Evolutionary conservation across 2,329 filamentous ascomycete species (phyloP).

Genomic region (Neonectria faginata): DNA sequence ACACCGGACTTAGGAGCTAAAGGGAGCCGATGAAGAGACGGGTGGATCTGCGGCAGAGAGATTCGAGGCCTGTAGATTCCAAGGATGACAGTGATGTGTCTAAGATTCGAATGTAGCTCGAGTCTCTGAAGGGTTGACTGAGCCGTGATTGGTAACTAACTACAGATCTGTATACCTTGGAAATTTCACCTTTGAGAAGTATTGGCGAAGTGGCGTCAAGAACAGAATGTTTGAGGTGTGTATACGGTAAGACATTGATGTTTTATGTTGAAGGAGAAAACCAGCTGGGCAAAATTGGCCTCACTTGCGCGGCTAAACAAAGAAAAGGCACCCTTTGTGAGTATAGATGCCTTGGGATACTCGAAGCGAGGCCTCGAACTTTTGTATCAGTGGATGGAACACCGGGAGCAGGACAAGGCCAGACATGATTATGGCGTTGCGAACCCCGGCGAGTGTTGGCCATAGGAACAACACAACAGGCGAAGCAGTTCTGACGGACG

Average conservation of each 20-base stretch:
- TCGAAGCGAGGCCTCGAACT: neutral
- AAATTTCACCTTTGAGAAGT: neutral
- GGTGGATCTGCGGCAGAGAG: neutral
- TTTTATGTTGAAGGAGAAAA: neutral
- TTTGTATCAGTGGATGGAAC: neutral
- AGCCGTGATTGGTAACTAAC: neutral
- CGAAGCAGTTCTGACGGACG: neutral
- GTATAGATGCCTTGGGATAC: neutral
- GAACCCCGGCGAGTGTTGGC: neutral
- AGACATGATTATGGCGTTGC: neutral
- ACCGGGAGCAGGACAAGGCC: neutral
- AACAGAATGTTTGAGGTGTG: no score
- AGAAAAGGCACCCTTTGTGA: neutral
- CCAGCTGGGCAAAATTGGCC: neutral
- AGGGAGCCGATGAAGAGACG: conserved; percentile 7
- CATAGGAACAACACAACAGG: neutral
- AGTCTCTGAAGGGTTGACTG: neutral
- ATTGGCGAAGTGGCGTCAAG: neutral
- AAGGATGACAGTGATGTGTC: neutral
- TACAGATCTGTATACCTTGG: no score
- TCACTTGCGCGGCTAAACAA: neutral
- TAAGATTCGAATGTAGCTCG: neutral
- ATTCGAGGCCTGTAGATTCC: neutral
- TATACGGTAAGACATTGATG: no score
- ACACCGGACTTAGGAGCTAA: conserved; percentile 14